Evolutionary conservation across 352 stramenopile species (phyloP), one percentile per base, ranked within the genome.

Genomic region (Phytophthora hibernalis): DNA sequence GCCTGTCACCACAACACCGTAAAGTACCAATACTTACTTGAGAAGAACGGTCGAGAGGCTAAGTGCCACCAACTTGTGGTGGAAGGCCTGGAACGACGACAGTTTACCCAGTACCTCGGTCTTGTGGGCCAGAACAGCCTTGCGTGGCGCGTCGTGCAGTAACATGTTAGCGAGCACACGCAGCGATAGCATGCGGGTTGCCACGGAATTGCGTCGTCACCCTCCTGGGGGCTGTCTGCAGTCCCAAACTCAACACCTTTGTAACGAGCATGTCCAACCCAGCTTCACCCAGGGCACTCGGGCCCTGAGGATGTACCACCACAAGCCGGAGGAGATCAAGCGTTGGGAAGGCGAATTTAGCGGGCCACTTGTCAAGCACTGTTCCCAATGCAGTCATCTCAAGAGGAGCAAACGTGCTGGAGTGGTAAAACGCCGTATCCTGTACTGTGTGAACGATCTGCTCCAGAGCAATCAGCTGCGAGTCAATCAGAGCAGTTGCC

Each of bases 241-340:
- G 43, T 38, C 75, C 79, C 20, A 91, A 76, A 4, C 53, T 56
- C 16, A 95, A 40, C 15, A 79, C 64, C 44, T 76, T 65, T 0
- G 58, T 70, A 8, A 77, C 68, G 11, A 93, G 18, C 8, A 63
- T 54, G 20, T 80, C 61, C 10, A 90, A 53, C 1, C 67, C 60
- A 28, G 65, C 52, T 35, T 74, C 58, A 26, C 80, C 71, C 5
- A 95, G 35, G 22, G 78, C 61, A 9, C 20, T 49, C 3, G 80
- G 70, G 0, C 87, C 93, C 65, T 97, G 85, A 0, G 95, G 94
- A 66, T 99, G 96, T 6, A 96, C 72, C 2, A 97, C 56, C 30
- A 95, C 80, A 15, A 98, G 76, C 8, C 96, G 87, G 28, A 96
- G 82, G 62, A 99, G 68, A 77, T 99, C 96, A 22, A 99, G 75